phyloP scores from a whole-genome alignment of 805 yeast species.

The Zygosaccharomyces bailii region DNA sequence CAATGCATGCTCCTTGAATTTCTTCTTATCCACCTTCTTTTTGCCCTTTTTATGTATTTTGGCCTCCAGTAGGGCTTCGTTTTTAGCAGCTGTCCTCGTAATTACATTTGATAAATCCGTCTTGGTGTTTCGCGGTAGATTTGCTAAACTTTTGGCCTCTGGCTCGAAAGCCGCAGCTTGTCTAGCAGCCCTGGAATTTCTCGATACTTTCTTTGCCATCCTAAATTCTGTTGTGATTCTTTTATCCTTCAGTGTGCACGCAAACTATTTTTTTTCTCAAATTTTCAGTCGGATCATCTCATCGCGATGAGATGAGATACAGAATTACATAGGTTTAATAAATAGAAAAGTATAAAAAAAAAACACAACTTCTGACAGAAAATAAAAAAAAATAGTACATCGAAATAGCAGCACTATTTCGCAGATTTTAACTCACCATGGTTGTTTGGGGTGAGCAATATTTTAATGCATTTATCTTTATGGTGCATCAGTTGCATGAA shows the following conservation, averaged over 20 bases:
- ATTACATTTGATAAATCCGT: slow-evolving; percentile 60
- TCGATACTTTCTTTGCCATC: slow-evolving; percentile 45
- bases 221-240: neutral
- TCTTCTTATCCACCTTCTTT: slow-evolving; percentile 29
- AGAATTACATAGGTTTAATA: neutral
- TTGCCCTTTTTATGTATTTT: slow-evolving; percentile 47
- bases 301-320: slow-evolving; percentile 6
- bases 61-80: slow-evolving; percentile 56
- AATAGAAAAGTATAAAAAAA: neutral
- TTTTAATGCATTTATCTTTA: slow-evolving; percentile 54
- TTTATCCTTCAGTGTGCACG: too few species aligned
- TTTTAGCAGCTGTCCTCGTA: slow-evolving; percentile 63
- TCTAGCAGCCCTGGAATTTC: slow-evolving; percentile 75
- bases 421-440: slow-evolving; percentile 31
- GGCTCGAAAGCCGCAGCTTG: slow-evolving; percentile 51
- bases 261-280: too few species aligned
- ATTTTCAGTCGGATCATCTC: slow-evolving; percentile 5
- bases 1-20: slow-evolving; percentile 7
- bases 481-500: slow-evolving; percentile 48
- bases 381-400: neutral
- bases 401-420: neutral
- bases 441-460: slow-evolving; percentile 49
- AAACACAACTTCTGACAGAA: neutral
- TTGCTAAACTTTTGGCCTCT: slow-evolving; percentile 47
- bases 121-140: slow-evolving; percentile 56